Percentiles rank a stretch among this genome's conserved stretches.
Conservation (phyloP, 805 yeast genomes). For the Candida pini region DNA sequence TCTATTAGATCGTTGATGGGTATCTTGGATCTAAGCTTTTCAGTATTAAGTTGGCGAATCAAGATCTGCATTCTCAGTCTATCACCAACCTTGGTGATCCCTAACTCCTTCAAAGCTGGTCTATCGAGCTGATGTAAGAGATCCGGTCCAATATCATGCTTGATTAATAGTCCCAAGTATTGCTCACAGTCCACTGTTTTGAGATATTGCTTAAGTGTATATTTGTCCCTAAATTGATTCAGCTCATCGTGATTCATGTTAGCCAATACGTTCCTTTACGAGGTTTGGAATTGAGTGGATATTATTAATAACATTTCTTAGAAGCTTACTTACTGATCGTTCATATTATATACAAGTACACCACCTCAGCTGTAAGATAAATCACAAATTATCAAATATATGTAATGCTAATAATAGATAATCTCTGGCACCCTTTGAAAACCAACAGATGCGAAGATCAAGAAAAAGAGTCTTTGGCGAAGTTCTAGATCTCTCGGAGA, state of each 20-base stretch:
- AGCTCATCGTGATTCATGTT: slow-evolving; percentile 1
- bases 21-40: slow-evolving; percentile 18
- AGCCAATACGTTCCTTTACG: too few relatives aligned
- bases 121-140: slow-evolving; percentile 57
- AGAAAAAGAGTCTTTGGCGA: too few relatives aligned
- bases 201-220: slow-evolving; percentile 15
- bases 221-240: slow-evolving; percentile 8
- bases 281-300: background rate
- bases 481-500: too few relatives aligned
- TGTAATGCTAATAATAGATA: too few relatives aligned
- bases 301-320: background rate
- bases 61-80: slow-evolving; percentile 63
- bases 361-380: too few relatives aligned
- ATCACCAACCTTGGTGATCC: slow-evolving; percentile 78
- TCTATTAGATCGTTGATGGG: slow-evolving; percentile 16
- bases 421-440: too few relatives aligned
- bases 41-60: slow-evolving; percentile 40
- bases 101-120: slow-evolving; percentile 62
- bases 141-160: slow-evolving; percentile 52
- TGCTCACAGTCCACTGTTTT: slow-evolving; percentile 22
- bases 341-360: background rate
- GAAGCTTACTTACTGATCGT: slow-evolving; percentile 1
- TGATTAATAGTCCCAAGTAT: slow-evolving; percentile 25
- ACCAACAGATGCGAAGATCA: too few relatives aligned
- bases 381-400: too few relatives aligned